Evolutionary conservation across 106 monocot species (phyloP).

Genomic region (Platanthera guangdongensis): DNA sequence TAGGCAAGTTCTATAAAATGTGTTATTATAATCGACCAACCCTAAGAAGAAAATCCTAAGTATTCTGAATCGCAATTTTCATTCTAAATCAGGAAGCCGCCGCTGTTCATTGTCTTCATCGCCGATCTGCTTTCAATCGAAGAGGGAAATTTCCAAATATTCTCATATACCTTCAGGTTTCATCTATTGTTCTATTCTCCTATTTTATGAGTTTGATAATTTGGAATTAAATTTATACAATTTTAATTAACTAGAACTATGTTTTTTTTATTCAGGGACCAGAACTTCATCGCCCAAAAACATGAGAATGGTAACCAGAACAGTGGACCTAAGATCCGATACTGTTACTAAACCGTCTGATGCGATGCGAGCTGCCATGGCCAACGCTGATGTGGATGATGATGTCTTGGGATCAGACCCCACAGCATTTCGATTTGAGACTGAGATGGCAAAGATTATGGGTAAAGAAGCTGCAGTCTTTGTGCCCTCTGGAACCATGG

Average conservation of each 20-base stretch:
- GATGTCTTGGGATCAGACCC: slow-evolving; percentile 64
- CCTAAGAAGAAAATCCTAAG: too few relatives aligned
- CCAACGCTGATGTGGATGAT: slow-evolving; percentile 58
- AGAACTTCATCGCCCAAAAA: neutral
- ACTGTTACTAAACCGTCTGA: slow-evolving; percentile 69
- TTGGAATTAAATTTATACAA: neutral
- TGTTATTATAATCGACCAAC: too few relatives aligned
- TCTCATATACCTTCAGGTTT: too few relatives aligned
- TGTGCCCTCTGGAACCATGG: slow-evolving; percentile 97
- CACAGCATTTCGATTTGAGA: slow-evolving; percentile 35
- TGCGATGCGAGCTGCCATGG: slow-evolving; percentile 66
- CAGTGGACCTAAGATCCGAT: slow-evolving; percentile 66
- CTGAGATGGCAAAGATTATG: slow-evolving; percentile 48
- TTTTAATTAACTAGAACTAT: neutral
- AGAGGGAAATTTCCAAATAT: too few relatives aligned
- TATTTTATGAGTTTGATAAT: too few relatives aligned
- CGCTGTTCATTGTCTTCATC: too few relatives aligned
- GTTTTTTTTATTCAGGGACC: neutral
- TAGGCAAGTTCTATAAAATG: too few relatives aligned
- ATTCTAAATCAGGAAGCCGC: too few relatives aligned
- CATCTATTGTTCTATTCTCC: too few relatives aligned
- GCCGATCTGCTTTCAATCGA: too few relatives aligned
- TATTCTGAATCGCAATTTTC: too few relatives aligned
- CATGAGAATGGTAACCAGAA: slow-evolving; percentile 38
- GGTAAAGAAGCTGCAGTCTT: slow-evolving; percentile 84